phyloP scores from a whole-genome alignment of 164 flowering plant genomes.

The Macadamia tetraphylla region DNA sequence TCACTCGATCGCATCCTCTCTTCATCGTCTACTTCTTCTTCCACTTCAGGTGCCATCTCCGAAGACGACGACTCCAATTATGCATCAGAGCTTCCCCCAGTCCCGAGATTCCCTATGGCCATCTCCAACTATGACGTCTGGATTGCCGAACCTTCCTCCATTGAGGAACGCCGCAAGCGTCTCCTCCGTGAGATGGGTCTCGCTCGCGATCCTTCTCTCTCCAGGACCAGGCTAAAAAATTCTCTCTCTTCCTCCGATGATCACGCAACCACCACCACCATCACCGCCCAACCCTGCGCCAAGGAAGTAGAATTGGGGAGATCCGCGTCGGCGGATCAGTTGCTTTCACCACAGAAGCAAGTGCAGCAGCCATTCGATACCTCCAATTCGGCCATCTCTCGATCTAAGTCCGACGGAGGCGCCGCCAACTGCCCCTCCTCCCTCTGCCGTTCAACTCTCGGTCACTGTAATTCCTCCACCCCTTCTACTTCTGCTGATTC shows the following conservation, averaged over 20 bases:
- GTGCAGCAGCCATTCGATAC: too few relatives aligned
- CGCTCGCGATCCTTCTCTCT: constrained; percentile 38
- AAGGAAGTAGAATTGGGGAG: constrained; percentile 16
- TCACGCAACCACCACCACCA: not conserved
- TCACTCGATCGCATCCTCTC: constrained; percentile 84
- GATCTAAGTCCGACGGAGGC: constrained; percentile 51
- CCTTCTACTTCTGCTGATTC: constrained; percentile 27
- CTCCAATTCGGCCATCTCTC: constrained; percentile 19
- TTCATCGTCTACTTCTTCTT: constrained; percentile 51
- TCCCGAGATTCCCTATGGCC: constrained; percentile 44
- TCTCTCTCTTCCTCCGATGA: constrained; percentile 16
- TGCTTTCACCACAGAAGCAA: constrained; percentile 7
- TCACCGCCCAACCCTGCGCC: not conserved
- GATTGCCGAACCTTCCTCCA: constrained; percentile 75
- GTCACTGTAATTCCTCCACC: constrained; percentile 16
- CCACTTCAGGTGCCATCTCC: constrained; percentile 37
- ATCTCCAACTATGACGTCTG: constrained; percentile 69
- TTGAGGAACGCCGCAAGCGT: constrained; percentile 71
- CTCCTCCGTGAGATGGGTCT: constrained; percentile 83
- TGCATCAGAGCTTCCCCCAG: constrained; percentile 7
- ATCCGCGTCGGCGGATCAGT: constrained; percentile 35
- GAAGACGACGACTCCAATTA: constrained; percentile 31
- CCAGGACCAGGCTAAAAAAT: constrained; percentile 22
- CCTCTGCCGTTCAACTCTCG: not conserved
- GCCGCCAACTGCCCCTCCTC: constrained; percentile 5